Base-by-base conservation (phyloP, 345 rosid genomes). In the Triadica sebifera region DNA sequence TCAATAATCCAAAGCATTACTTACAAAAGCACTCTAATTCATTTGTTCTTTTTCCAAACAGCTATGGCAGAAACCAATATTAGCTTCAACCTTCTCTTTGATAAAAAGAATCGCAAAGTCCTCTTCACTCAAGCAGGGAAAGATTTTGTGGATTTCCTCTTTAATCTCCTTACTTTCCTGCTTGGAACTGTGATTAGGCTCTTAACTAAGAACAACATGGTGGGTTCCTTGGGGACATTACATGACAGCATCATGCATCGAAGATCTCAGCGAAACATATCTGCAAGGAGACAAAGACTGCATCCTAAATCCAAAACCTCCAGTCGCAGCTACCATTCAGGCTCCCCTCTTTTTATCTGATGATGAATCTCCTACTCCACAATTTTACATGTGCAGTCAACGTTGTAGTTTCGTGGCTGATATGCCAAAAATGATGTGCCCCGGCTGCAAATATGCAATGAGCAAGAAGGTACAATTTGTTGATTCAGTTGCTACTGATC, bases 101-200 rank as follows among this genome's bases (percentile, higher is more conserved):
- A 29, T 29, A 29, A 29, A 2, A 29, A 29, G 17, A 15, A 6
- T 34, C 16, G 37, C 0, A 69, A 38, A 38, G 49, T 69, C 0
- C 0, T 69, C 9, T 69, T 53, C 1, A 61, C 72, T 2, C 61
- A 53, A 38, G 72, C 72, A 52, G 49, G 61, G 11, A 53, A 69
- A 5, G 72, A 69, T 12, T 69, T 52, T 19, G 72, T 52, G 3
- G 72, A 69, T 52, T 69, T 69, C 45, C 34, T 69, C 0, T 29
- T 69, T 3, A 16, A n/a, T 8, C 47, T 53, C 15, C 45, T 69
- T 0, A 34, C 34, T 37, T 38, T 69, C 1, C 72, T 62, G 4
- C 4, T 53, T 19, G 72, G 25, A 9, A 52, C 61, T 37, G 72
- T 38, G 0, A 37, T 69, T 47, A 37, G 12, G 12, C 62, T 53